Base-by-base conservation (phyloP, 345 rosid genomes). In the Adansonia digitata region DNA sequence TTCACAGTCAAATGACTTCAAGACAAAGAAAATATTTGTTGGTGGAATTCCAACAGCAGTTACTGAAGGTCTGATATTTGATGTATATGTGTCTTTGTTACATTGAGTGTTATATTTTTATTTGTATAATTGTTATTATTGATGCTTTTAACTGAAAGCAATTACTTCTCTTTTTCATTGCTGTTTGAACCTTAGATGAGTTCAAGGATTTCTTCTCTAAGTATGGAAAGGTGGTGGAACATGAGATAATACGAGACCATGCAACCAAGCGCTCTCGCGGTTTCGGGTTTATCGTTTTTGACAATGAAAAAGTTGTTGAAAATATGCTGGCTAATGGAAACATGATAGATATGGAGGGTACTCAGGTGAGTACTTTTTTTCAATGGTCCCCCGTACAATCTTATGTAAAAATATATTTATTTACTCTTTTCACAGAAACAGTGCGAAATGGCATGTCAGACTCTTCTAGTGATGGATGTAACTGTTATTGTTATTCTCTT, bases 181-280 rank as follows among this genome's bases (percentile, higher is more conserved):
- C 72, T 43, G 53, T 67, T 67, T 26, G 20, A 75, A 75, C 68
- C 67, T 77, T 86, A 94, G 99, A 95, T 78, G 97, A 92, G 67
- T 83, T 94, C n/a, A 85, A 82, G 92, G 77, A 79, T 37, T 92
- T 94, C 81, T 94, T 95, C 85, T 87, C 93, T 24, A 88, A 88
- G 71, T 84, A 86, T 77, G 99, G 97, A 48, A 80, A 75, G 53
- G 92, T 95, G 55, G 78, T 81, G 74, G 98, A 95, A 48, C 96
- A 91, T 78, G 93, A 95, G 85, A 91, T 95, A n/a, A 93, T 95
- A 53, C 85, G 88, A 40, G 97, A 95, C 79, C 99, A 90, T 86
- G 97, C 86, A 76, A 92, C 99, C 68, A 93, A 93, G 56, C 88
- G 96, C 49, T 89, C 96, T 17, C 82, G 63, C 7, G 97, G 98